Base-by-base conservation (phyloP, 177 flowering plant genomes). In the Vitis hybrid region DNA sequence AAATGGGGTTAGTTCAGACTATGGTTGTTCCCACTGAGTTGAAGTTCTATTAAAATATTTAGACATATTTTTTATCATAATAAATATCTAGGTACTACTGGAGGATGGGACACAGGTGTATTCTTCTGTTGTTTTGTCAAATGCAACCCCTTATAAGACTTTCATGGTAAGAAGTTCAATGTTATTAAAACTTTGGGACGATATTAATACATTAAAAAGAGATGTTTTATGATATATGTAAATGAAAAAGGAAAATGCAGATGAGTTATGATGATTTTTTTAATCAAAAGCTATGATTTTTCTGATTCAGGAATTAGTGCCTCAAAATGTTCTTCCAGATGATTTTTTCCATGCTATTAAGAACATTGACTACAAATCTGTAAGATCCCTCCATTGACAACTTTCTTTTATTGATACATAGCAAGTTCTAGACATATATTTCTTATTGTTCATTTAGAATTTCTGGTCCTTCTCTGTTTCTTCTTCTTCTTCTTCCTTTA, bases 91-190 rank as follows among this genome's bases (percentile, higher is more conserved):
- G 98, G 93, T 93, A 51, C 68, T 86, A 78, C 70, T 95, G 79
- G 86, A 86, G 70, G 97, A 91, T 81, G 98, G 97, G 48, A 82
- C 92, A 51, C 15, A 52, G 52, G 85, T 95, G 72, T 80, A 72
- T 45, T 85, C 98, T 57, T 86, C 97, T 51, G 79, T 82, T 80
- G 93, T 95, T 70, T 74, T 96, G 75, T 93, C 99, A 53, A 96
- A 96, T 84, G 94, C 97, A 33, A 96, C 99, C n/a, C 92, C 99
- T 56, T 85, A 90, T 67, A 85, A 72, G 70, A 96, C 99, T 57
- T 96, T 96, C 80, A 78, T 86, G 97, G 98, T 92, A 85, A 80
- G 18, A 39, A 39, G 9, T 26, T 26, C 45, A 39, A 39, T 39
- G 45, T 39, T 39, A 39, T 39, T 39, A 39, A 4, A 39, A 0